Base-by-base conservation (phyloP, 2,329 filamentous ascomycete species). In the Cladosporium sp. region DNA sequence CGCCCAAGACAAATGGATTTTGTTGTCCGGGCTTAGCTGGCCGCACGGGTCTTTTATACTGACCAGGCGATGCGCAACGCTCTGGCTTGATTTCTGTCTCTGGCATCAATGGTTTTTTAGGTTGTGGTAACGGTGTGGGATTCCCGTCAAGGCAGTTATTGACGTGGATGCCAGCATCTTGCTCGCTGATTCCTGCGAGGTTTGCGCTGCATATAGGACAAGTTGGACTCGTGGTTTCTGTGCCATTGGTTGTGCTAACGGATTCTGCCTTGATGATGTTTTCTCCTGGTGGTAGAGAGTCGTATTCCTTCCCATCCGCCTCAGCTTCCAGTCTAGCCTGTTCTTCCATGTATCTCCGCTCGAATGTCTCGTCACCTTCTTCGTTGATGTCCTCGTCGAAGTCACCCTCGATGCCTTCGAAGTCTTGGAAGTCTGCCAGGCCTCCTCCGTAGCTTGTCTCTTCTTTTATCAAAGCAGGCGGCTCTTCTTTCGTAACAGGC, bases 101-200 rank as follows among this genome's bases (percentile, higher is more conserved):
- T 13, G 50, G 38, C 12, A 49, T 30, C 22, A 48, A 7, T 13
- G 41, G 27, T 36, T 62, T 62, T 0, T 48, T 54, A 6, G 45
- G 36, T 5, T 61, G 59, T 27, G 66, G 78, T 12, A 85, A 60
- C 2, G 84, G 78, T 38, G 82, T 78, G 4, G 86, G 79, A 39
- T 85, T 86, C 1, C 89, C 89, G 64, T 98, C 93, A 2, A 98
- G 75, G 68, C 93, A 98, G 8, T 84, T 82, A 65, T 98, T 98
- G 57, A 98, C 93, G 67, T 98, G 93, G 2, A 85, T 71, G 6
- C 85, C 86, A 8, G 84, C 85, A 59, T 92, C 80, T 63, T 90
- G 65, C 51, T 81, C 53, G 70, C 64, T 49, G 16, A 69, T 66
- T 0, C 82, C 83, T 13, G 66, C 69, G 29, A 96, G 72, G 55